Base-by-base conservation (phyloP, 2,329 filamentous ascomycete genomes). In the Seiridium cupressi region DNA sequence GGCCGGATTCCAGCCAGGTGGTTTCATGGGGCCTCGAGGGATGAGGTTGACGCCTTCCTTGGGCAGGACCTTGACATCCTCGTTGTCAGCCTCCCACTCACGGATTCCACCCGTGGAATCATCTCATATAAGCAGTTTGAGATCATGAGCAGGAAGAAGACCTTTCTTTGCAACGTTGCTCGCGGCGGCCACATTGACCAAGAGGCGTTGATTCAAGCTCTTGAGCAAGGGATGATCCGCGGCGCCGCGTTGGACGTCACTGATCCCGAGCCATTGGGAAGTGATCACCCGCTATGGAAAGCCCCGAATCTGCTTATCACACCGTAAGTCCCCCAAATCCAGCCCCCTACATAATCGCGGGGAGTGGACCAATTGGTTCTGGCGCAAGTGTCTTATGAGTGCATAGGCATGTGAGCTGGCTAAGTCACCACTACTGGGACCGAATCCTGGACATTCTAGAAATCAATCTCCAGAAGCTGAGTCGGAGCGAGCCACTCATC, bases 181-280 rank as follows among this genome's bases (percentile, higher is more conserved):
- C 79, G 88, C 5, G 88, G 73, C 32, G 62, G 68, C 3, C 66
- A 73, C 11, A 64, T 77, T 55, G 64, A 73, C 42, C 71, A 70
- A 1, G 69, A 79, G 6, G 86, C 82, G 7, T 70, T 91, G 53
- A 77, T 89, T 44, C 74, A 72, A 1, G 84, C 86, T 1, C 72
- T 91, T 31, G 69, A 76, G 58, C 64, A 65, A 44, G 71, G 68
- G 56, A 67, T 60, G 68, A 69, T 72, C 61, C 61, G 75, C 18
- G 88, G 88, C 35, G 89, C 88, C 0, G 87, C 87, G 2, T 73
- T 91, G 51, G 89, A 90, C 71, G 89, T 91, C 2, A 87, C 88
- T 2, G 87, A 91, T 64, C 88, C 88, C 0, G 89, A 91, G 68
- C 89, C 89, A 0, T 69, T 91, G 63, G 88, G 87, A 0, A 68